Conservation (phyloP, 2,329 filamentous ascomycete genomes). For the Neopestalotiopsis clavispora region DNA sequence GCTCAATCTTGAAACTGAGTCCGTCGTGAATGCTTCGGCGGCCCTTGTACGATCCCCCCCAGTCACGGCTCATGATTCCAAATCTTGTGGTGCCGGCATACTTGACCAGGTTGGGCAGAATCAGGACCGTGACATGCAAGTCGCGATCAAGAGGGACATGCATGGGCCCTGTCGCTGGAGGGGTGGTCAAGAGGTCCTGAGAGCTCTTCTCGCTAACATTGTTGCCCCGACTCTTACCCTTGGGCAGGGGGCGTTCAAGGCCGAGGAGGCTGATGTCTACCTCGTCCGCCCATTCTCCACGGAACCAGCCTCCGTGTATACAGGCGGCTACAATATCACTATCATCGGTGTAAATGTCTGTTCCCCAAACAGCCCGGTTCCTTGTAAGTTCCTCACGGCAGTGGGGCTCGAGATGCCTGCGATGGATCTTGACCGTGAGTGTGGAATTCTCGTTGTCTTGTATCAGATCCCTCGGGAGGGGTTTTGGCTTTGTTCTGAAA, state of each 20-base stretch:
- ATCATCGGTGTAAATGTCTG: conserved; percentile 93
- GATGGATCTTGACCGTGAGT: conserved; percentile 84
- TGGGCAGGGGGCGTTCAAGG: conserved; percentile 47
- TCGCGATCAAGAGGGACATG: conserved; percentile 72
- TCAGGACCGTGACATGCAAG: conserved; percentile 83
- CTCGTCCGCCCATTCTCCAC: conserved; percentile 83
- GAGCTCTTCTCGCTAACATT: conserved; percentile 34
- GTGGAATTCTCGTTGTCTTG: conserved; percentile 85
- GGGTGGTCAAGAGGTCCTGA: conserved; percentile 53
- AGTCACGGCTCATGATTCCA: conserved; percentile 82
- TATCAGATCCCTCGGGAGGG: conserved; percentile 75
- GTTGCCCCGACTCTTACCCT: conserved; percentile 35
- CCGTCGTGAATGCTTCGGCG: conserved; percentile 71
- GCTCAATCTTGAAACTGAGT: conserved; percentile 84
- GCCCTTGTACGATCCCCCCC: conserved; percentile 60
- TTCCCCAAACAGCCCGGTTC: conserved; percentile 86
- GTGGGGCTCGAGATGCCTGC: conserved; percentile 71
- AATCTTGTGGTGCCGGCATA: conserved; percentile 79
- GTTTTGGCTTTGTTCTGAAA: conserved; percentile 65
- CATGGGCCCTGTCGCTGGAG: conserved; percentile 66
- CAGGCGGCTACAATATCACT: conserved; percentile 92
- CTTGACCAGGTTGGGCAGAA: conserved; percentile 78
- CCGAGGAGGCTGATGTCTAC: conserved; percentile 73
- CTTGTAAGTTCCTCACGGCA: conserved; percentile 84
- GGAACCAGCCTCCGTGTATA: conserved; percentile 91